Base-by-base conservation (phyloP, 495 filamentous ascomycete genomes). In the Daldinia grandis region DNA sequence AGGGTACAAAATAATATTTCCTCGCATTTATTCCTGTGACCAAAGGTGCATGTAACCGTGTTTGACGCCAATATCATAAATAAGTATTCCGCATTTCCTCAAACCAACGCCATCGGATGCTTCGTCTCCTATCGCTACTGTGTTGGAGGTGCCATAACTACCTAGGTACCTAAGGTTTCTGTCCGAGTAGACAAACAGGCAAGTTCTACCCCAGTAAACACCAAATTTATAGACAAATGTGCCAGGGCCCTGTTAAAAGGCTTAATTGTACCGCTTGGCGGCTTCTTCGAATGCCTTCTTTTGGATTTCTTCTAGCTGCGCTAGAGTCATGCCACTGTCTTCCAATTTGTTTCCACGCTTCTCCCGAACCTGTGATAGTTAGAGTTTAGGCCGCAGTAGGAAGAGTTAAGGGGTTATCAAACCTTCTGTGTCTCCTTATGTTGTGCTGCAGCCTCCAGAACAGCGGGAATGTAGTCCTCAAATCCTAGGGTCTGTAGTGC, bases 311-410 rank as follows among this genome's bases (percentile, higher is more conserved):
- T 97, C 85, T 21, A 99, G 86, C 79, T 99, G 90, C 73, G 96
- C 95, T 77, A 97, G 87, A 0, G 91, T 90, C 79, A 98, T 78
- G 4, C 95, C 95, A 76, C 93, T 97, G 76, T 93, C 89, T 75
- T 97, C 95, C 81, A 98, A 91, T 81, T 98, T 98, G 80, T 92
- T 96, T 68, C 94, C 90, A 76, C 97, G 97, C 86, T 97, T 97
- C 83, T 99, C 95, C 28, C 96, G 91, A 5, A 89, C 91, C 95
- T 99, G 74, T 51, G 31, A 42, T 33, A 2, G 25, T 75, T 50
- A 72, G 66, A 35, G 68, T 33, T 3, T 42, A n/a, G 9, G 17
- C 33, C 27, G 1, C 7, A 6, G 47, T 17, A n/a, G 2, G 1
- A n/a, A 21, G 15, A 10, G 30, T 27, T 19, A 58, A 17, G 35